Base-by-base conservation (phyloP, 305 asterid genomes). In the Vinca major region DNA sequence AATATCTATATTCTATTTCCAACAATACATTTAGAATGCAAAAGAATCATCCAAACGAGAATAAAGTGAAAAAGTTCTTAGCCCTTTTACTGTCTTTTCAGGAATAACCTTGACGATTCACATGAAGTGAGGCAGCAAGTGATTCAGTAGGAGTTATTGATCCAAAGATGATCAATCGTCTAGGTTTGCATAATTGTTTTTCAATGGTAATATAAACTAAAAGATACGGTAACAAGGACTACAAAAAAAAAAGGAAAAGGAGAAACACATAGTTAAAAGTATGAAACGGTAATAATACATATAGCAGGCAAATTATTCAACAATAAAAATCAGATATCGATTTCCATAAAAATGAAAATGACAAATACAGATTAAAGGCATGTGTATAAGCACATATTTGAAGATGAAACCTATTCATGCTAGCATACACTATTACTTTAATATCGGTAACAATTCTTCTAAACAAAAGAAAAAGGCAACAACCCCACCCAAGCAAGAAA, bases 381-480 rank as follows among this genome's bases (percentile, higher is more conserved):
- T 1, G 33, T 26, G 33, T 26, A 26, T 26, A 26, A 26, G 33
- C 33, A 4, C 63, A 19, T 33, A 20, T 52, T 61, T 50, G 41
- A 62, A 62, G 36, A 44, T 51, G 55, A 53, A 62, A 69, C 6
- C 51, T 16, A 39, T 63, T 47, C 19, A 53, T 69, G 67, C 57
- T 5, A 55, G 10, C n/a, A 51, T 8, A 51, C 20, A 9, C 53
- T 43, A 36, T 13, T 20, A 40, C 41, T 53, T 55, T 49, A 65
- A 65, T 19, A 11, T 36, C 49, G 19, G 12, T 62, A 68, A 62
- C 10, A 48, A 1, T 11, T 11, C 13, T 20, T 21, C 4, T 50
- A 50, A 17, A 16, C 41, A 10, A 71, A 43, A 41, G 21, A 2
- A 39, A 55, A 47, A 6, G 50, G 62, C 5, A 3, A 41, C 50